Percentiles rank a stretch among this genome's conserved stretches.
phyloP scores from a whole-genome alignment of 1,284 basidiomycete species.

The Jaminaea rosea region DNA sequence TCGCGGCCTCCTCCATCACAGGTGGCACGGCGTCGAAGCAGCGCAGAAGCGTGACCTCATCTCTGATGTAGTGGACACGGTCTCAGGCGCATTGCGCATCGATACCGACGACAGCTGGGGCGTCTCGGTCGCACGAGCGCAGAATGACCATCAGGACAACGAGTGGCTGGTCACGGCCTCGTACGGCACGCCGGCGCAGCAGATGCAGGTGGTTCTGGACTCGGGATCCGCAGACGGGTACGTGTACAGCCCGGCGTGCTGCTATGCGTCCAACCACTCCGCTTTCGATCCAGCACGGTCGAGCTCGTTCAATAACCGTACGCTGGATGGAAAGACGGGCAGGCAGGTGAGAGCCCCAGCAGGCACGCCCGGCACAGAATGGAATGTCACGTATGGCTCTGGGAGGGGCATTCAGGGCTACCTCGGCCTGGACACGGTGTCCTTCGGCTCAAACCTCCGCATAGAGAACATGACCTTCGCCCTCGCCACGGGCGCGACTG shows the following conservation, averaged over 20 bases:
- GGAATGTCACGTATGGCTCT: constrained; percentile 20
- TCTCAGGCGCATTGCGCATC: too few relatives aligned
- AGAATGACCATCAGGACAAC: constrained; percentile 26
- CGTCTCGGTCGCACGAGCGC: too few relatives aligned
- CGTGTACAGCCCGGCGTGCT: constrained; percentile 30
- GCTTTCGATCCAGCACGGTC: constrained; percentile 22
- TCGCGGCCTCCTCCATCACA: too few relatives aligned
- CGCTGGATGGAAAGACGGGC: constrained; percentile 14
- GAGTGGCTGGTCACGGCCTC: constrained; percentile 33
- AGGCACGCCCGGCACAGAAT: constrained; percentile 18
- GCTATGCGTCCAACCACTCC: constrained; percentile 26
- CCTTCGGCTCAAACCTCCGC: constrained; percentile 17
- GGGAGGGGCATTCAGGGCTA: constrained; percentile 19
- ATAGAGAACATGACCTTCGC: constrained; percentile 17
- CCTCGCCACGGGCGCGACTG: constrained; percentile 17
- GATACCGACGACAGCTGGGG: too few relatives aligned
- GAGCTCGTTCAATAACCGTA: constrained; percentile 23
- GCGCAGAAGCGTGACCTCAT: too few relatives aligned
- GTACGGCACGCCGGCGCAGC: constrained; percentile 21
- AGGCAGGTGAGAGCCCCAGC: constrained; percentile 6
- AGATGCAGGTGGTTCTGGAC: constrained; percentile 29
- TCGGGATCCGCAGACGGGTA: constrained; percentile 27
- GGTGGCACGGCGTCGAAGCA: too few relatives aligned
- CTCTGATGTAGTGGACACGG: too few relatives aligned
- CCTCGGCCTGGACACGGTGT: constrained; percentile 26